Evolutionary conservation across 257 asterid species (phyloP), one percentile per base, ranked within the genome.

Genomic region (Jasminum sambac): DNA sequence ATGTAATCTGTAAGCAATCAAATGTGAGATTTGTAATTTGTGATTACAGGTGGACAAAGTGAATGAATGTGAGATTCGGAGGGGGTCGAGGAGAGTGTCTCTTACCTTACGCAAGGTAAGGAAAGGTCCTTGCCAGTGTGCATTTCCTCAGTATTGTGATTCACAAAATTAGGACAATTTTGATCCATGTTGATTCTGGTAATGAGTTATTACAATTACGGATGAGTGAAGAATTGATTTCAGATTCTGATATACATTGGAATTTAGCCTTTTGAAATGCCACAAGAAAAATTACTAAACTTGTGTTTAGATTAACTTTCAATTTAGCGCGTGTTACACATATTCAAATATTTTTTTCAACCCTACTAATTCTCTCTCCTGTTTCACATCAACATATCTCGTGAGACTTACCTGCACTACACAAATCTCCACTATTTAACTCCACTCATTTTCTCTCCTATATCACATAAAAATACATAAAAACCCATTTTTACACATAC

Each of bases 71-170:
- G 77, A 71, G 75, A 83, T 94, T 26, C 85, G 91, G 36, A 80
- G 99, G 88, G 70, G 86, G 77, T 40, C 91, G 50, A 94, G 98
- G 74, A 86, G 99, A 72, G 99, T 91, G 57, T 94, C 99, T 5
- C 88, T 94, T 43, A 94, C 99, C 66, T 62, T 94, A 60, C 96
- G 99, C 74, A 94, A 89, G 90, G 96, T 94, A 17, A 77, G 84
- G 46, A 72, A 66, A 83, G 90, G 91, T 50, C 84, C 88, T 61
- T 94, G 97, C 74, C 60, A 60, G 11, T 94, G 98, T 48, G 83
- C 80, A 48, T 94, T 82, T 59, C 83, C 92, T 21, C 88, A 83
- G 64, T 89, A 79, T 67, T 94, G 98, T 67, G 97, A 94, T 86
- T 91, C 96, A 41, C 95, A 75, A 78, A 87, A 86, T 46, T 75